Percentiles rank a stretch among this genome's conserved stretches.
These are phyloP conservation scores for Candolleomyces eurysporus DNA, from an alignment of 768 basidiomycete species.

Conservation along the genomic window DNA sequence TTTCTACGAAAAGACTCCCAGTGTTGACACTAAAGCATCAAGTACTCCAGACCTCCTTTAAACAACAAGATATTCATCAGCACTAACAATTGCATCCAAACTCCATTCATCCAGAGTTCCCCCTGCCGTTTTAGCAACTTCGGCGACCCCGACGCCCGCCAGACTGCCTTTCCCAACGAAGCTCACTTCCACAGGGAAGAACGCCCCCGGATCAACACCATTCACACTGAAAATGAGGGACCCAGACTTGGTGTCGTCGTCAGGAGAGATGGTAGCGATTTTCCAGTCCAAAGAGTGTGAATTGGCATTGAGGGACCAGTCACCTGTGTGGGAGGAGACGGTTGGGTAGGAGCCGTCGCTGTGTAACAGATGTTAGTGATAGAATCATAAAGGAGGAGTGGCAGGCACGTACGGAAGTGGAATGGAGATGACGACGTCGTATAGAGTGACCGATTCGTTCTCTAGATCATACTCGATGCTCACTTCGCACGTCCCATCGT, in stretches of 20 bases:
- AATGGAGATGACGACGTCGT: constrained; percentile 87
- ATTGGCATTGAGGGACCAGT: constrained; percentile 80
- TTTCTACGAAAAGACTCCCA: too few species aligned
- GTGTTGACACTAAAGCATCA: not conserved
- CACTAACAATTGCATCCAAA: constrained; percentile 50
- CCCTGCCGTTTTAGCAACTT: constrained; percentile 50
- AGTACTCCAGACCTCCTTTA: constrained; percentile 19
- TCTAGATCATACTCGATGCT: constrained; percentile 98
- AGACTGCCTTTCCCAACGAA: constrained; percentile 83
- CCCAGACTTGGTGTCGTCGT: constrained; percentile 66
- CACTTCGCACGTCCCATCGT: constrained; percentile 90
- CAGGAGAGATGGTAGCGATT: constrained; percentile 61
- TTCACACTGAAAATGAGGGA: constrained; percentile 89
- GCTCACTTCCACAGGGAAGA: constrained; percentile 88
- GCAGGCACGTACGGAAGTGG: constrained; percentile 77
- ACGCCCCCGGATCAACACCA: constrained; percentile 77
- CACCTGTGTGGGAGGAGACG: constrained; percentile 70
- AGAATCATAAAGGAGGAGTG: not conserved
- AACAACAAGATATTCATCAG: constrained; percentile 59
- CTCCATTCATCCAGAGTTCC: constrained; percentile 39
- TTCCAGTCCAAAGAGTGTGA: constrained; percentile 86
- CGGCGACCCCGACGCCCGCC: constrained; percentile 69
- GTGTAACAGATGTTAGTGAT: not conserved
- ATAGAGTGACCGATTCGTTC: constrained; percentile 72
- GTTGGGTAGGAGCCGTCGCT: constrained; percentile 85